phyloP scores from a whole-genome alignment of 139 green algal species.

The Closterium sp. region DNA sequence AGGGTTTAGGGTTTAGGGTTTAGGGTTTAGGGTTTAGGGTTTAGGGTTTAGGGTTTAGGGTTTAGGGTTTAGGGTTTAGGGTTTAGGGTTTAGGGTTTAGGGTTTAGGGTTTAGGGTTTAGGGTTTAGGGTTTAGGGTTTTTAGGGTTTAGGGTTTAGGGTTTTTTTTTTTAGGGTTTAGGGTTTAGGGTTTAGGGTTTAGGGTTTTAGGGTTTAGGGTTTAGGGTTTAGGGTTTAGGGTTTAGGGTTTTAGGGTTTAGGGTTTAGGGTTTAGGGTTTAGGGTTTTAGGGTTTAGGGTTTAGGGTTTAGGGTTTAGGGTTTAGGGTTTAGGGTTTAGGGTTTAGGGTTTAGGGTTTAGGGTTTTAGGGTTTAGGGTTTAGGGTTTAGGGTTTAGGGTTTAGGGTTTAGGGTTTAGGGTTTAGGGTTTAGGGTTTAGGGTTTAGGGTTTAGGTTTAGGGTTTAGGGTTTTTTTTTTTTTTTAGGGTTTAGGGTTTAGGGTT shows the following conservation, averaged over 20 bases:
- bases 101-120: background rate
- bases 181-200: background rate
- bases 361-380: background rate
- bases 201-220: too few relatives aligned
- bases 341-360: background rate
- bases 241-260: background rate
- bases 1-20: constrained; percentile 16
- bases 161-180: background rate
- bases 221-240: too few relatives aligned
- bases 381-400: background rate
- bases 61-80: too few relatives aligned
- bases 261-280: background rate
- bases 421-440: constrained; percentile 17
- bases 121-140: background rate
- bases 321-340: background rate
- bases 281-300: background rate
- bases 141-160: background rate
- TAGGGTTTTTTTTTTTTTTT: too few relatives aligned
- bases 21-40: background rate
- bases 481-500: background rate
- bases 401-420: constrained; percentile 6
- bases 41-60: too few relatives aligned
- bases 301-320: background rate
- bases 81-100: too few relatives aligned
- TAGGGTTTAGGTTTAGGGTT: constrained; percentile 17